Evolutionary conservation across 331 rosid genomes (phyloP), one percentile per base, ranked within the genome.

Genomic region (Pyracantha coccinea): DNA sequence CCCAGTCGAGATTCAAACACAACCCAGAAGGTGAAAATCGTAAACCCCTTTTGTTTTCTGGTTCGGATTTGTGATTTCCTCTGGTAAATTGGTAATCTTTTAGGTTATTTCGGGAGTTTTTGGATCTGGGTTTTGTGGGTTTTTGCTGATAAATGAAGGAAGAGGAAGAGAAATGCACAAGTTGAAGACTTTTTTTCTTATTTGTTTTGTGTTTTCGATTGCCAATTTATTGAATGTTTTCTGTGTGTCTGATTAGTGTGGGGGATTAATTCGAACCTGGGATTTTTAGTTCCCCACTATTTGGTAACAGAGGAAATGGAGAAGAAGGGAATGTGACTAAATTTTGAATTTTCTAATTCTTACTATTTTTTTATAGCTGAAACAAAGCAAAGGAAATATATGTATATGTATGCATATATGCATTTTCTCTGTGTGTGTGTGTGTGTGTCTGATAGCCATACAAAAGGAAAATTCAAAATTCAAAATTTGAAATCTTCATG

Each of bases 1-100:
- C 97, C 50, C 97, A 90, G 41, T 90, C 99, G 82, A 92, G 86
- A 86, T 29, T 84, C 58, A 94, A 85, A 27, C 80, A 75, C 68
- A 87, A 94, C 83, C 88, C 96, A 17, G 91, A 90, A 88, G 97
- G 97, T 94, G 66, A 66, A 55, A 62, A 68, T 79, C 64, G 32
- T 71, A 66, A 25, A 60, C 77, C 76, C 45, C 14, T 76, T 70
- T 71, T 29, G 63, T 74, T 19, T 62, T 13, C 68, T 61, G 75
- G 68, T 60, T 67, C 59, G 44, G 69, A 68, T 66, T 68, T 75
- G 32, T 63, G 7, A 72, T 55, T 77, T 76, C 64, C n/a, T 76
- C 32, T 69, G 69, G 68, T 70, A 19, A 63, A 66, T 57, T 71
- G 13, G 65, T 45, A 13, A 33, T 44, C 69, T 82, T 8, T 71